These are phyloP conservation scores for Ceratocystis huliohia DNA, from an alignment of 2,329 filamentous ascomycete species.

Conservation along the genomic window DNA sequence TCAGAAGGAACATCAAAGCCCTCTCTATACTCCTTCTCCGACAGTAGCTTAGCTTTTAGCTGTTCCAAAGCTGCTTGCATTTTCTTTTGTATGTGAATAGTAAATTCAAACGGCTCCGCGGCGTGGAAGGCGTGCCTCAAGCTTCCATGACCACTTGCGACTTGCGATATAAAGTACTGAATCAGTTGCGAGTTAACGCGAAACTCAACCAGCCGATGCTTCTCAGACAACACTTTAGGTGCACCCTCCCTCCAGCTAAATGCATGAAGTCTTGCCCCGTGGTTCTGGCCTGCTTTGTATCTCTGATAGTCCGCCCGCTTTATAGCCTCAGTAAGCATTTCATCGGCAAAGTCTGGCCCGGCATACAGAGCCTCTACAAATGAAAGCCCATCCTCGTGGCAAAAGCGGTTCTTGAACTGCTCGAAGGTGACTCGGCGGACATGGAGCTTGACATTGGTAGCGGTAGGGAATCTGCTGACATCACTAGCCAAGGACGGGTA, in stretches of 20 bases:
- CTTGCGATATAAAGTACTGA: neutral
- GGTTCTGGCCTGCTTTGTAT: too few relatives aligned
- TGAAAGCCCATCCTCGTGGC: conserved; percentile 28
- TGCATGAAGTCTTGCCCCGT: too few relatives aligned
- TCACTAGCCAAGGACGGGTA: too few relatives aligned
- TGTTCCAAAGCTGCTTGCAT: neutral
- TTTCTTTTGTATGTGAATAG: neutral
- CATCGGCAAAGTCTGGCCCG: neutral
- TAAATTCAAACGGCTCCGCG: neutral
- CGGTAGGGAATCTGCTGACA: neutral
- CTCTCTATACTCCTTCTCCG: neutral
- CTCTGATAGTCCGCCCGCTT: neutral
- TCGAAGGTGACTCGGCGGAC: conserved; percentile 34
- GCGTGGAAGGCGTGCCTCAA: neutral
- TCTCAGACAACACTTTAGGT: neutral
- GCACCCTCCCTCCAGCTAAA: neutral
- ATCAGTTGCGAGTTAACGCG: neutral
- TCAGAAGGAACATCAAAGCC: neutral
- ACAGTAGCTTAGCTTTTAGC: neutral
- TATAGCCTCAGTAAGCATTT: neutral
- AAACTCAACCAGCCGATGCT: neutral
- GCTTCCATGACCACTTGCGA: neutral
- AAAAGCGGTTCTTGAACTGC: conserved; percentile 34
- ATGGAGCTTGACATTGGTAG: neutral
- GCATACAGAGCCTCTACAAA: conserved; percentile 32